Conservation (phyloP, 225 moss, liverwort and hornwort species). For the Bryum argenteum region DNA sequence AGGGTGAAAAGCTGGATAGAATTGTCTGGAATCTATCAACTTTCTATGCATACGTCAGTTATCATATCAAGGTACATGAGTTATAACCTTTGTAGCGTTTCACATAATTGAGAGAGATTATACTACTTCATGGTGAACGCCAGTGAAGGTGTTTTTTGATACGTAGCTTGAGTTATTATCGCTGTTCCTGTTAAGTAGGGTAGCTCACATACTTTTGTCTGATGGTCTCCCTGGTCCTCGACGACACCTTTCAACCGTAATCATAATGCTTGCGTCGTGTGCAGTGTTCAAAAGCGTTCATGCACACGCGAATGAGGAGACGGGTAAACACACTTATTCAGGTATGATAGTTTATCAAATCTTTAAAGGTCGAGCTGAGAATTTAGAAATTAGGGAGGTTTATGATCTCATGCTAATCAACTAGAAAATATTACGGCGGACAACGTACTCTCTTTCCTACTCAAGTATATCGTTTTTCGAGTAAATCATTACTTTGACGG, state of each 20-base stretch:
- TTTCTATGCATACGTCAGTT: slow-evolving; percentile 97
- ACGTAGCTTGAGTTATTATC: slow-evolving; percentile 15
- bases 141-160: neutral
- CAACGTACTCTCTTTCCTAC: neutral
- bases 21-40: slow-evolving; percentile 96
- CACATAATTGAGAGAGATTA: neutral
- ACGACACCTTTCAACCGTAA: slow-evolving; percentile 23
- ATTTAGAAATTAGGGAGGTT: slow-evolving; percentile 9
- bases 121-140: neutral
- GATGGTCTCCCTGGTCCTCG: slow-evolving; percentile 8
- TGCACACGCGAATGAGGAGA: slow-evolving; percentile 98
- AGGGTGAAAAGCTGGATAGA: slow-evolving; percentile 92
- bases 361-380: neutral
- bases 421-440: neutral
- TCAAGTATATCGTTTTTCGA: slow-evolving; percentile 8
- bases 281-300: slow-evolving; percentile 97
- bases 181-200: neutral
- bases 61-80: slow-evolving; percentile 82
- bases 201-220: slow-evolving; percentile 12
- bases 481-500: slow-evolving; percentile 18
- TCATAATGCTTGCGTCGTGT: slow-evolving; percentile 24
- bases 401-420: slow-evolving; percentile 20
- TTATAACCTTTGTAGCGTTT: slow-evolving; percentile 4
- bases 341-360: slow-evolving; percentile 39
- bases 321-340: slow-evolving; percentile 92